phyloP scores from a whole-genome alignment of 176 grass and related monocot genomes.

The Secale cereale region DNA sequence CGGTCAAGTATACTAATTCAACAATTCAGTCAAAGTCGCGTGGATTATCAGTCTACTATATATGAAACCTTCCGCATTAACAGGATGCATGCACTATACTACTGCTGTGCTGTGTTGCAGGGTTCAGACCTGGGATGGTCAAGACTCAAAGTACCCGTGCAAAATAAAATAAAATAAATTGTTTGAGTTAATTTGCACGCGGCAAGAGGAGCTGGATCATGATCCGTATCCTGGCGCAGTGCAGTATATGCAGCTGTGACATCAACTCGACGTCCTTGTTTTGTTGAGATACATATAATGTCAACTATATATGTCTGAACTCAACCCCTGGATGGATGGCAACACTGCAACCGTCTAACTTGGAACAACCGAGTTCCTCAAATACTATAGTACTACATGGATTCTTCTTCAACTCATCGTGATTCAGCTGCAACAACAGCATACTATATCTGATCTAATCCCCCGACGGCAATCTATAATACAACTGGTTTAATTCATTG shows the following conservation, averaged over 20 bases:
- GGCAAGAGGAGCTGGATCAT: not conserved
- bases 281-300: not conserved
- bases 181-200: not conserved
- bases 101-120: not conserved
- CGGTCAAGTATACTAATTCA: not conserved
- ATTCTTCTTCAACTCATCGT: not conserved
- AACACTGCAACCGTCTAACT: not conserved
- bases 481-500: not conserved
- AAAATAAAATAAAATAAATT: not conserved
- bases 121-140: not conserved
- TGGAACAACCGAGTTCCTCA: not conserved
- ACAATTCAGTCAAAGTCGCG: not conserved
- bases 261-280: not conserved
- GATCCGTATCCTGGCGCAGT: not conserved
- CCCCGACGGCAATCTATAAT: not conserved
- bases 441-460: not conserved
- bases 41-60: not conserved
- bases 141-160: not conserved
- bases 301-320: not conserved
- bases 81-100: not conserved
- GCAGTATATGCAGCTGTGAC: not conserved
- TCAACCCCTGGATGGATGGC: not conserved
- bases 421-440: not conserved
- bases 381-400: not conserved
- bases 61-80: not conserved